Conservation (phyloP, 1,284 basidiomycete species). For the Tranzscheliella williamsii region DNA sequence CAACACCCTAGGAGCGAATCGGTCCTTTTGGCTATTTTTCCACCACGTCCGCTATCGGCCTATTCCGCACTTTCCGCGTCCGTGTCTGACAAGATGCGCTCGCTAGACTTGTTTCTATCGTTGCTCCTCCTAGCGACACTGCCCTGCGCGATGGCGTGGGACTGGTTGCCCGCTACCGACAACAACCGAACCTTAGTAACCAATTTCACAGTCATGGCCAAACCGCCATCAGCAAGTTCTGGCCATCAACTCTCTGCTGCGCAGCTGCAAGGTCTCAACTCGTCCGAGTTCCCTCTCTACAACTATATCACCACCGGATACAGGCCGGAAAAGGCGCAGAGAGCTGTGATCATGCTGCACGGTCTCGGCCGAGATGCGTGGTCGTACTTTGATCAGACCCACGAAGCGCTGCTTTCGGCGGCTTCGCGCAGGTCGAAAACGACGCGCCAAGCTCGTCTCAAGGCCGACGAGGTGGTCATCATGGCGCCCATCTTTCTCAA, state of each 20-base stretch:
- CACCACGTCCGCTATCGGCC: too few relatives aligned
- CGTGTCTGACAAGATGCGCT: too few relatives aligned
- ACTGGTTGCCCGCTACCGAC: constrained; percentile 33
- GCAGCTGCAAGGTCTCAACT: constrained; percentile 10
- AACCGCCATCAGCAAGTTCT: constrained; percentile 7
- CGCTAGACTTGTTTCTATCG: background rate
- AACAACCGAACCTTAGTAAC: constrained; percentile 31
- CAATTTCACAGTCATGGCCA: constrained; percentile 20
- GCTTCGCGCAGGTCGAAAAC: constrained; percentile 17
- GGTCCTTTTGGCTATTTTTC: too few relatives aligned
- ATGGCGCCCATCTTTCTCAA: constrained; percentile 47
- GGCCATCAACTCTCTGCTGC: constrained; percentile 1
- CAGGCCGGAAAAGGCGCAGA: constrained; percentile 20
- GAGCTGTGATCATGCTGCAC: constrained; percentile 42
- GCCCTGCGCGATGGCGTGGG: constrained; percentile 11
- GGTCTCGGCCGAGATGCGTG: constrained; percentile 45
- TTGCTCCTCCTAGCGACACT: constrained; percentile 4
- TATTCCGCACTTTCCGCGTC: too few relatives aligned
- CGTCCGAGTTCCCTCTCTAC: constrained; percentile 27
- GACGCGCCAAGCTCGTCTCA: constrained; percentile 11
- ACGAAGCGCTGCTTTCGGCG: constrained; percentile 33
- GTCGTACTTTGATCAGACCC: constrained; percentile 38
- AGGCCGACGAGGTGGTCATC: constrained; percentile 37
- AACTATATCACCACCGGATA: constrained; percentile 36
- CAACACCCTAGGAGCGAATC: too few relatives aligned